Evolutionary conservation across 2,329 filamentous ascomycete genomes (phyloP), one percentile per base, ranked within the genome.

Genomic region (Ascochyta rabiei): DNA sequence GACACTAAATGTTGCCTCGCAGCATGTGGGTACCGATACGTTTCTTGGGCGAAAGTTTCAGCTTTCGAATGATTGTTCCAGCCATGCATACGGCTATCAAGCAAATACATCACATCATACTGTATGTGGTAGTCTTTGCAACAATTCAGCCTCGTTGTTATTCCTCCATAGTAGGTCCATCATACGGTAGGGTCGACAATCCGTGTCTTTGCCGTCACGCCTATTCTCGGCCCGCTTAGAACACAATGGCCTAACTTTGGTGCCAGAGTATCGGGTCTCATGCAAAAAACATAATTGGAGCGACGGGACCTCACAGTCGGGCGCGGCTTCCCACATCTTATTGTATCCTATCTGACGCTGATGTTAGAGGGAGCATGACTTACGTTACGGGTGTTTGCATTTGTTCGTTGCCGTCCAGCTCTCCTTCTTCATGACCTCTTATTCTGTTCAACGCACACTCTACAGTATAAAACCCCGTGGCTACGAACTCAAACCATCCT

Each of bases 261-360:
- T 50, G 52, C 56, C 56, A 56, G 33, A 52, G 52, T 40, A 47
- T 41, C 52, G 56, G 56, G 56, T 53, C 44, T 42, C 21, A 43
- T 35, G 56, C 51, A 60, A 62, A 62, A 60, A 44, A 48, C 48
- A 46, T 57, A 52, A 62, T 62, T 62, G 60, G 53, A 52, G 53
- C 48, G 46, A 34, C 58, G 53, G 50, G 53, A 59, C 56, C 53
- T 59, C 45, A 55, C 47, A 42, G 34, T 52, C 53, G 42, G 45
- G 43, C 44, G 50, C 60, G 60, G 62, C 56, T 61, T 56, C 53
- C 56, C 44, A 53, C 60, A 61, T 56, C 56, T 54, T 49, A 50
- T 53, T 54, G 46, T 51, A 56, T 56, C 45, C 48, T 45, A 56
- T 56, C 53, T 56, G 48, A 48, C 53, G 47, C 46, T 50, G 31